Evolutionary conservation across 2,329 filamentous ascomycete genomes (phyloP).

Genomic region (Blumeriella jaapii): DNA sequence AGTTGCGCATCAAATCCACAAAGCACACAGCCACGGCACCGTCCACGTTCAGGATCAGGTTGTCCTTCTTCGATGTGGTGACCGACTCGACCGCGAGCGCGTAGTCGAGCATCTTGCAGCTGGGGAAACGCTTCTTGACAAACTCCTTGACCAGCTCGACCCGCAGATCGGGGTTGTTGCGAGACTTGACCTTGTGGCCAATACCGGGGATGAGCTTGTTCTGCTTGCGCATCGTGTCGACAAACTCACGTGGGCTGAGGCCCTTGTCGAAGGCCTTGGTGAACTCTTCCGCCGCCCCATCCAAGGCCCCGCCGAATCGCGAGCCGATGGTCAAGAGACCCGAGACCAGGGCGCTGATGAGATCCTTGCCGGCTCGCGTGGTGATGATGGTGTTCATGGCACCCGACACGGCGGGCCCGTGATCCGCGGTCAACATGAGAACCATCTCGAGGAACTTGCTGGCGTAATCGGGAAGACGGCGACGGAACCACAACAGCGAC

Average conservation of each 20-base stretch:
- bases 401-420: slow-evolving; percentile 97
- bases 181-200: slow-evolving; percentile 97
- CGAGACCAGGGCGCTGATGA: slow-evolving; percentile 88
- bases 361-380: slow-evolving; percentile 95
- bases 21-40: slow-evolving; percentile 98
- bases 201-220: slow-evolving; percentile 99
- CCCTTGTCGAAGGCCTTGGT: slow-evolving; percentile 97
- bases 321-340: slow-evolving; percentile 98
- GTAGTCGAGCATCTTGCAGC: slow-evolving; percentile 96
- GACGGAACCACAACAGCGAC: slow-evolving; percentile 99
- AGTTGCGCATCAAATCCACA: slow-evolving; percentile 94
- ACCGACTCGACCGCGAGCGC: slow-evolving; percentile 95
- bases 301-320: slow-evolving; percentile 94
- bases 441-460: slow-evolving; percentile 99
- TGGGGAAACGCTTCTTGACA: slow-evolving; percentile 94
- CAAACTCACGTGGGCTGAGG: slow-evolving; percentile 95
- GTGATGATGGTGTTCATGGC: slow-evolving; percentile 99
- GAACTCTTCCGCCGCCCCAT: slow-evolving; percentile 97
- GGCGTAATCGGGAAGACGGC: slow-evolving; percentile 87
- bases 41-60: slow-evolving; percentile 98
- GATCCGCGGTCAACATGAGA: slow-evolving; percentile 98
- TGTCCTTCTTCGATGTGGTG: slow-evolving; percentile 99
- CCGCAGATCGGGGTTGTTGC: slow-evolving; percentile 99
- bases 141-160: slow-evolving; percentile 99
- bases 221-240: slow-evolving; percentile 97